These are phyloP conservation scores for Ophiosphaerella korrae DNA, from an alignment of 2,329 filamentous ascomycete genomes.

Conservation along the genomic window DNA sequence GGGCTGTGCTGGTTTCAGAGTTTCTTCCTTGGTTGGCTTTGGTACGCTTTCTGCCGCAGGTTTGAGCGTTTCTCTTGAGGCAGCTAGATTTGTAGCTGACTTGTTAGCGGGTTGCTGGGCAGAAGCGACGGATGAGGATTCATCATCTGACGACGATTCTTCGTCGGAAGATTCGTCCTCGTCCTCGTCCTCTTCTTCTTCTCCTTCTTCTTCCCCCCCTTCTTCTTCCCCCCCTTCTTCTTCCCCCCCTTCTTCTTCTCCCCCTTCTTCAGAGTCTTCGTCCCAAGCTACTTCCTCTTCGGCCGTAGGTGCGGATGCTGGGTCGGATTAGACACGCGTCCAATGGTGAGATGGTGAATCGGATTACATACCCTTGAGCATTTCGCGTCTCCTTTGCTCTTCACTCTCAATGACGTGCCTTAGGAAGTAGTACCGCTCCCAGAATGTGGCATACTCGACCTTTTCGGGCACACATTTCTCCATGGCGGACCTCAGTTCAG, in stretches of 20 bases:
- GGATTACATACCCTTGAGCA: constrained; percentile 76
- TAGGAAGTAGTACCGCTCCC: constrained; percentile 94
- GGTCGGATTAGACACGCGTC: constrained; percentile 1
- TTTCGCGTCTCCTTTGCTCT: constrained; percentile 83
- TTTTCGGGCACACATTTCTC: constrained; percentile 92
- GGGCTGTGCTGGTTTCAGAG: constrained; percentile 63
- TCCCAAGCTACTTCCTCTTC: constrained; percentile 74
- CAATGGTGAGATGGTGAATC: not conserved
- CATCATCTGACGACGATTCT: constrained; percentile 2
- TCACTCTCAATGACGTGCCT: constrained; percentile 91
- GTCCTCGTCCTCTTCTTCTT: constrained; percentile 9
- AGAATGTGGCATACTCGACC: constrained; percentile 89
- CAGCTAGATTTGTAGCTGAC: constrained; percentile 28
- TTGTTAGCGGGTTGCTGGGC: constrained; percentile 59
- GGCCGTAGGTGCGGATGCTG: constrained; percentile 68
- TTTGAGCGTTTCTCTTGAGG: constrained; percentile 48
- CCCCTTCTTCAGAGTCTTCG: constrained; percentile 68
- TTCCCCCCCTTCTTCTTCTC: constrained; percentile 24
- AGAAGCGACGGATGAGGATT: constrained; percentile 1
- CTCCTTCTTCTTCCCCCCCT: too few relatives aligned
- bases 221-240: too few relatives aligned
- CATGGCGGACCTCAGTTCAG: constrained; percentile 86
- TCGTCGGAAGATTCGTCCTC: constrained; percentile 16
- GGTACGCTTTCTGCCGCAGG: constrained; percentile 19
- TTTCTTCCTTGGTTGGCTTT: constrained; percentile 16